Evolutionary conservation across 768 basidiomycete genomes (phyloP).

Genomic region (Termitomyces sp.): DNA sequence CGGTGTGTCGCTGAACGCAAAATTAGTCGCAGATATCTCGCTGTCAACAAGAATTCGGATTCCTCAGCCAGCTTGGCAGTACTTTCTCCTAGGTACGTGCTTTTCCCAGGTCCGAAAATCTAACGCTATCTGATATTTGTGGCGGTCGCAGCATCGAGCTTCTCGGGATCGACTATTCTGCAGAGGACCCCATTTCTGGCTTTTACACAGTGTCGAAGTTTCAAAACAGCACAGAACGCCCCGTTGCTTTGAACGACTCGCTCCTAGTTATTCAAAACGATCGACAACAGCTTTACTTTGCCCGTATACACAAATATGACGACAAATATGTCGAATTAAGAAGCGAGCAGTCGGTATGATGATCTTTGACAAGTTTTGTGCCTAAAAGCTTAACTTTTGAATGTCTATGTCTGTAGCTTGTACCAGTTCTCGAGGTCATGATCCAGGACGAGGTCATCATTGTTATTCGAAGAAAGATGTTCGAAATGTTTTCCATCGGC

Average conservation of each 20-base stretch:
- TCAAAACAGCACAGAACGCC: conserved; percentile 25
- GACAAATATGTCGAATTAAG: conserved; percentile 30
- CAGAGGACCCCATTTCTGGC: conserved; percentile 27
- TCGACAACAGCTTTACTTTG: conserved; percentile 26
- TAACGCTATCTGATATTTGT: neutral
- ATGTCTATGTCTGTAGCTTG: conserved; percentile 22
- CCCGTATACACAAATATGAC: conserved; percentile 25
- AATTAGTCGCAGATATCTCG: conserved; percentile 34
- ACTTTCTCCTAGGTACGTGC: conserved; percentile 32
- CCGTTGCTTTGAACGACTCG: conserved; percentile 29
- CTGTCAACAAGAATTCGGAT: conserved; percentile 36
- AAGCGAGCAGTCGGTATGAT: conserved; percentile 25
- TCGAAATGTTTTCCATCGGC: conserved; percentile 39
- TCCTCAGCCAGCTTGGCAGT: conserved; percentile 36
- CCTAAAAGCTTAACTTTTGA: neutral
- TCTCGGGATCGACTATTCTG: conserved; percentile 33
- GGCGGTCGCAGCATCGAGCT: conserved; percentile 33
- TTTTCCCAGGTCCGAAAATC: neutral
- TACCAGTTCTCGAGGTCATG: conserved; percentile 35
- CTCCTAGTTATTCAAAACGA: conserved; percentile 31
- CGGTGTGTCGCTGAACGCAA: conserved; percentile 38
- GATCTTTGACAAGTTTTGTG: neutral
- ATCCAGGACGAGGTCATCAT: conserved; percentile 39
- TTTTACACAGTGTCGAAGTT: conserved; percentile 28
- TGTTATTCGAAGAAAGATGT: conserved; percentile 33